Evolutionary conservation across 164 flowering plant genomes (phyloP).

Genomic region (Chimonanthus salicifolius): DNA sequence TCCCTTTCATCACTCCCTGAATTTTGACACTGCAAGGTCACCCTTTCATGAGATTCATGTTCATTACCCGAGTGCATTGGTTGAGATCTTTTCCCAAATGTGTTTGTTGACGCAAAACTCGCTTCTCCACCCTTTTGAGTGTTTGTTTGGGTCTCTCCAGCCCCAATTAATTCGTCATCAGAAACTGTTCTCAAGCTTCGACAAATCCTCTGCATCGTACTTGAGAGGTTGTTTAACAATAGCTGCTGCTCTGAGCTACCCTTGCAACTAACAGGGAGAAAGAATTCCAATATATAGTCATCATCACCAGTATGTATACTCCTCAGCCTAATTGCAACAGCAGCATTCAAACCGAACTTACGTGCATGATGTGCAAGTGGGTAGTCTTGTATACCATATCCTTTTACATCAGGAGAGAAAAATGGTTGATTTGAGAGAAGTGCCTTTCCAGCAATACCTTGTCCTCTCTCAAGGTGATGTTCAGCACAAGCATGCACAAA

Average conservation of each 20-base stretch:
- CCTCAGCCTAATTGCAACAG: constrained; percentile 59
- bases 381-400: constrained; percentile 54
- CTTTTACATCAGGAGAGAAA: constrained; percentile 56
- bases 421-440: constrained; percentile 67
- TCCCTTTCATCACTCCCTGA: no score
- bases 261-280: constrained; percentile 32
- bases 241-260: constrained; percentile 28
- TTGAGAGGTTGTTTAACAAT: constrained; percentile 42
- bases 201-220: constrained; percentile 39
- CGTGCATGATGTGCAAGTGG: constrained; percentile 84
- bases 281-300: constrained; percentile 59
- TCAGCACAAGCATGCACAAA: constrained; percentile 90
- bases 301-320: constrained; percentile 34
- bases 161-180: constrained; percentile 35
- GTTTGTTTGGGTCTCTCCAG: no score
- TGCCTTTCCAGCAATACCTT: constrained; percentile 76
- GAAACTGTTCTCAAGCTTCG: constrained; percentile 38
- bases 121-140: no score
- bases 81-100: no score
- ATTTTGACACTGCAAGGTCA: no score
- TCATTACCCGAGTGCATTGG: no score
- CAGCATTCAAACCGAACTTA: constrained; percentile 50
- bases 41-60: no score
- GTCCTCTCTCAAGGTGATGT: constrained; percentile 77
- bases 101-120: no score